These are phyloP conservation scores for Blastocystis sp. DNA, from an alignment of 352 stramenopile species.

Conservation along the genomic window DNA sequence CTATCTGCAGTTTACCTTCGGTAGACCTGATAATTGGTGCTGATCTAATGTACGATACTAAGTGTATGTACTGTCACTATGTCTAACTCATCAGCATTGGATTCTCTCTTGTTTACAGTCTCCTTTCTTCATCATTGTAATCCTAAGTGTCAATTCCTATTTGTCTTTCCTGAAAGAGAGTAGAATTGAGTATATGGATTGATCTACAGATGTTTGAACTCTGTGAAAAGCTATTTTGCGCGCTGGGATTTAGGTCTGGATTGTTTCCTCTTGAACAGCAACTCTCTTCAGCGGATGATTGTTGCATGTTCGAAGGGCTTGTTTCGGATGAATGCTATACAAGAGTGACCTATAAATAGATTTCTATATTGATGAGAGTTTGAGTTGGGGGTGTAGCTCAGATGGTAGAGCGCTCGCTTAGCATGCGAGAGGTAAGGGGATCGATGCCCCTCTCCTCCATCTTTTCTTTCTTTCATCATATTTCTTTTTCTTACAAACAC, in stretches of 20 bases:
- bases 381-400: constrained; percentile 62
- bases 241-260: not conserved
- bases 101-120: constrained; percentile 24
- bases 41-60: constrained; percentile 30
- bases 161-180: constrained; percentile 32
- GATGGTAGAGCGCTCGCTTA: constrained; percentile 64
- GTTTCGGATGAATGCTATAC: no score
- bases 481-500: constrained; percentile 58
- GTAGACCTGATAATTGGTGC: constrained; percentile 38
- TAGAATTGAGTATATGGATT: not conserved
- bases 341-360: not conserved
- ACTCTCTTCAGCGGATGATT: not conserved
- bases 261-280: not conserved
- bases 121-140: not conserved
- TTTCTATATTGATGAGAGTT: not conserved
- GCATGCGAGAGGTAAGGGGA: constrained; percentile 64
- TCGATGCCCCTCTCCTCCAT: constrained; percentile 63
- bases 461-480: not conserved
- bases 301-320: not conserved
- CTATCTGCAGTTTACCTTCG: not conserved
- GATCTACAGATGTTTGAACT: not conserved
- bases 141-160: constrained; percentile 3
- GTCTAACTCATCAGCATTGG: not conserved
- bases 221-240: not conserved
- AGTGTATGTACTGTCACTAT: not conserved